Base-by-base conservation (phyloP, 2,329 filamentous ascomycete genomes). In the Cytospora leucostoma region DNA sequence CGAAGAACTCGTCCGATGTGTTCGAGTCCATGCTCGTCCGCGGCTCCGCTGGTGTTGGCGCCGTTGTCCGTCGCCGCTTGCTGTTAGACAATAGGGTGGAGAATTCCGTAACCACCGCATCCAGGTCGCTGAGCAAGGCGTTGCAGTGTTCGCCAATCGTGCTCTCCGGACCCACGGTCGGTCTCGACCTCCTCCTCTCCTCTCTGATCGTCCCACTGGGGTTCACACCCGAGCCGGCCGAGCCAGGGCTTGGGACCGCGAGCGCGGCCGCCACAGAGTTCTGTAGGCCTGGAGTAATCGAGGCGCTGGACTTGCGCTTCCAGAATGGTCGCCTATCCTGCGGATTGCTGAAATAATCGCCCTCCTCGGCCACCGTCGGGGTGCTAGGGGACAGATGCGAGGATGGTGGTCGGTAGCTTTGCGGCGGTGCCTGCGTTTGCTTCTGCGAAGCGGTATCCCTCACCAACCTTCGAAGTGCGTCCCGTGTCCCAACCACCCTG, bases 1-100 rank as follows among this genome's bases (percentile, higher is more conserved):
- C 95, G 70, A 97, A 99, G 77, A 98, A 99, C 73, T 98, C 94
- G 62, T 96, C 91, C 1, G 91, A 89, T 27, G 84, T 84, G 35
- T 88, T 83, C 0, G 93, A 96, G 66, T 97, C 93, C 60, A 96
- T 85, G 71, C 93, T 97, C 71, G 84, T 81, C 44, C 83, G 78
- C 10, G 79, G 77, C 0, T 74, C 73, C 4, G 82, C 75, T 8
- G 86, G 81, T 21, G 77, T 70, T 7, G 88, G 81, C 13, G 78
- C 74, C 7, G 83, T 82, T 61, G 85, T 77, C 51, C 93, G 86
- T 56, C 93, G 84, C 47, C 90, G 86, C 74, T 95, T 96, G 77
- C 88, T 96, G 71, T 90, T 90, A 8, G 84, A 78, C 59, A 98
- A 83, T 11, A 99, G 79, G 11, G 82, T 79, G 0, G 91, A 89